Evolutionary conservation across 1,139 yeast genomes (phyloP).

Genomic region (Zygotorulaspora mrakii): DNA sequence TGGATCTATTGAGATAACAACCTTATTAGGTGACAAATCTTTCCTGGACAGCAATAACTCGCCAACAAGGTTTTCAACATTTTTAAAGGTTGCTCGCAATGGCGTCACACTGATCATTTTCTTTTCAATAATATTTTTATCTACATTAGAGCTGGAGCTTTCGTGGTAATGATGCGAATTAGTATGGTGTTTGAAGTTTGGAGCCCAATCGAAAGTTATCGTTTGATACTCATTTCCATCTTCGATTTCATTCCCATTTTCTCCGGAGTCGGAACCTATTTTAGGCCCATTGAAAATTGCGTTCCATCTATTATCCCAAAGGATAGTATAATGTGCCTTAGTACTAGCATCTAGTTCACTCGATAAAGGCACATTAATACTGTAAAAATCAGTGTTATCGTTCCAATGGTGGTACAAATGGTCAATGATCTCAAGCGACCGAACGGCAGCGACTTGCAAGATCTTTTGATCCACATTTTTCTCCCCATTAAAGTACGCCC

Average conservation of each 20-base stretch:
- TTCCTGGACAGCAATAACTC: slow-evolving; percentile 43
- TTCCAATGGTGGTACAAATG: slow-evolving; percentile 60
- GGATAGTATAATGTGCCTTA: slow-evolving; percentile 67
- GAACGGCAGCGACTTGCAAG: slow-evolving; percentile 62
- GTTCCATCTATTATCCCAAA: slow-evolving; percentile 75
- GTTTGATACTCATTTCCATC: slow-evolving; percentile 42
- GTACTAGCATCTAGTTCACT: slow-evolving; percentile 51
- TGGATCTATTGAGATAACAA: slow-evolving; percentile 36
- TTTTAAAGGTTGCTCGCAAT: slow-evolving; percentile 66
- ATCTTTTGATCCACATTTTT: slow-evolving; percentile 51
- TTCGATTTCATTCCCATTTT: slow-evolving; percentile 42
- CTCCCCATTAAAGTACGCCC: slow-evolving; percentile 58
- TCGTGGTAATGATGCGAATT: slow-evolving; percentile 52
- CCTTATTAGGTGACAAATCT: not conserved
- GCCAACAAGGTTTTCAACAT: slow-evolving; percentile 52
- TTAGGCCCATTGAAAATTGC: slow-evolving; percentile 47
- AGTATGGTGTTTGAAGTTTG: slow-evolving; percentile 71
- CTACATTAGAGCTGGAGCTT: slow-evolving; percentile 38
- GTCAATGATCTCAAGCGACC: slow-evolving; percentile 60
- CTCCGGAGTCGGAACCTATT: slow-evolving; percentile 24
- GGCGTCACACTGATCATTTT: slow-evolving; percentile 73
- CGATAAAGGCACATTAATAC: slow-evolving; percentile 78
- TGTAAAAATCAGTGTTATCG: slow-evolving; percentile 60
- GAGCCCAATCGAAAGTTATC: slow-evolving; percentile 70
- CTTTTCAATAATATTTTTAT: slow-evolving; percentile 46